Base-by-base conservation (phyloP, 2,329 filamentous ascomycete species). In the Penicillium expansum region DNA sequence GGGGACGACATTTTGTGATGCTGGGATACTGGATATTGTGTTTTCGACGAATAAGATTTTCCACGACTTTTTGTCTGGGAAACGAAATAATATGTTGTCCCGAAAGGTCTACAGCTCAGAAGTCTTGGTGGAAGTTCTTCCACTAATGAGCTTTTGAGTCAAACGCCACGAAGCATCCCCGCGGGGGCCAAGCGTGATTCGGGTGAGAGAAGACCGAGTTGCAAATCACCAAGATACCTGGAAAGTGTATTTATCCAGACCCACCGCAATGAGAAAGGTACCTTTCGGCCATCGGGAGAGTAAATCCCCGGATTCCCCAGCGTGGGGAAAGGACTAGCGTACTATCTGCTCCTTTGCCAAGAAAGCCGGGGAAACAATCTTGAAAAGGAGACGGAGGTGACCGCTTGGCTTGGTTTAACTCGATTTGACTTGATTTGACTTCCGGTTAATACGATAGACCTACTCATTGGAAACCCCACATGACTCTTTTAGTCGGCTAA, bases 141-240 rank as follows among this genome's bases (percentile, higher is more conserved):
- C 48, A 51, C 57, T 43, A 48, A 35, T 56, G 44, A 67, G 62
- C 61, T 57, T 56, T 56, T 47, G 52, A 60, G 20, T 27, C 38
- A 38, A 11, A 48, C 52, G 51, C 53, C 57, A 52, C 57, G 20
- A 48, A 13, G 18, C 9, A 37, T 55, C 60, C 54, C 55, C 61
- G 57, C 55, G 55, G 43, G 44, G 35, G 56, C 60, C 56, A 60
- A 63, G 60, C 16, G 41, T n/a, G 13, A 16, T 52, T 67, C 65
- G 67, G 66, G 57, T 13, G 48, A 68, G 48, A 22, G 29, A 44
- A 14, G 29, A 2, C 62, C 61, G 61, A 64, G 30, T 27, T 29
- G 2, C 18, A 38, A 11, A 33, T 1, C 20, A 20, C 9, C 11
- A 20, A 45, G 1, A 14, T 35, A 39, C 11, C 7, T 42, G 11